Conservation (phyloP, 1,139 yeast genomes). For the Taphrina wiesneri region DNA sequence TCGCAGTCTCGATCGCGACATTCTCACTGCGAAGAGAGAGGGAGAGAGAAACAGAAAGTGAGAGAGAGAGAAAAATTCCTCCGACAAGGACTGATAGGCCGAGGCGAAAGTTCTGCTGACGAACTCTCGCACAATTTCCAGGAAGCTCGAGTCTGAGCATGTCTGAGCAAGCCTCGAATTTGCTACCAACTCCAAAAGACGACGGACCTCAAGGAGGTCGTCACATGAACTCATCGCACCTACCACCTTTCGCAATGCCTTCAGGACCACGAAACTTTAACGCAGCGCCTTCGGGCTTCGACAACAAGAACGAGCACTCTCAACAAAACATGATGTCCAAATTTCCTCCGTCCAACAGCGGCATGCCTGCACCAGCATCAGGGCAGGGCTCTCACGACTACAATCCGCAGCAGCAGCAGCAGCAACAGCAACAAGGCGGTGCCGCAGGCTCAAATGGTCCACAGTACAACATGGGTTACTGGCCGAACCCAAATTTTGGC, state of each 20-base stretch:
- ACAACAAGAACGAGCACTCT: slow-evolving; percentile 12
- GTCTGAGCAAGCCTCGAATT: slow-evolving; percentile 14
- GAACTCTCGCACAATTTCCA: neutral
- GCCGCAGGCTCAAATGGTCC: neutral
- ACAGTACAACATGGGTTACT: slow-evolving; percentile 17
- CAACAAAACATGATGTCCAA: slow-evolving; percentile 24
- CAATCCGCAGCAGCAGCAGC: slow-evolving; percentile 8
- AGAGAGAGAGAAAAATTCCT: no score
- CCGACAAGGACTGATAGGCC: neutral
- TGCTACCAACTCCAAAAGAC: slow-evolving; percentile 15
- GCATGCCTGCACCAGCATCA: slow-evolving; percentile 1
- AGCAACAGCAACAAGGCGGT: slow-evolving; percentile 8
- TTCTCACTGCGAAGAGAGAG: no score
- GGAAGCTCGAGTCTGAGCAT: slow-evolving; percentile 11
- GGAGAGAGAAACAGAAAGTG: no score
- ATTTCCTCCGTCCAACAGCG: slow-evolving; percentile 14
- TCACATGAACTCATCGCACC: slow-evolving; percentile 16
- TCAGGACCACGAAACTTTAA: slow-evolving; percentile 16
- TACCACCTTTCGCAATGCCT: slow-evolving; percentile 29
- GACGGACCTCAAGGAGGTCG: slow-evolving; percentile 17
- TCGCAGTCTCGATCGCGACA: no score
- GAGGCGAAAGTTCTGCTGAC: slow-evolving; percentile 1
- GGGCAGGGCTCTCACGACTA: slow-evolving; percentile 19
- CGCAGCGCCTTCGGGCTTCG: slow-evolving; percentile 8
- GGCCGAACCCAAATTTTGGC: slow-evolving; percentile 11